Base-by-base conservation (phyloP, 352 stramenopile genomes). In the Pythium phragmitis region DNA sequence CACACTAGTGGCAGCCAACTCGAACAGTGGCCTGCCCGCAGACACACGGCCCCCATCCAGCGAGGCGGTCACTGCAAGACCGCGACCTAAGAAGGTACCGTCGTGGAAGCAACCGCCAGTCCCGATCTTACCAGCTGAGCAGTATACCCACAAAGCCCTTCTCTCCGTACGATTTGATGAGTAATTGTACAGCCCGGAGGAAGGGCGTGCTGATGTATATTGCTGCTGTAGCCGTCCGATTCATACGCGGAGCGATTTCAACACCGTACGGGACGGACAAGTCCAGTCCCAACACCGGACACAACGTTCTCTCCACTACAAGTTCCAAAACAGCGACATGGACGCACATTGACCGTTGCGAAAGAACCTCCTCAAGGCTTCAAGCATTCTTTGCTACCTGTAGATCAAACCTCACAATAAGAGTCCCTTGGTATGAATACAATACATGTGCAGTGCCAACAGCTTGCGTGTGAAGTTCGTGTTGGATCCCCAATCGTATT, bases 61-160 rank as follows among this genome's bases (percentile, higher is more conserved):
- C 13, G 46, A 55, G 19, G 13, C 21, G 23, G 36, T 14, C 7
- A 50, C 17, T n/a, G 23, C 53, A 11, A 41, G 53, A 36, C 21
- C 57, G 0, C 47, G 65, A 11, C 54, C 52, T 42, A 63, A 65
- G 26, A 88, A 77, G 36, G 41, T 78, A 1, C 74, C 79, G 23
- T 54, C 67, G 4, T 90, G 84, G 81, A 88, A 88, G 54, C 77
- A 70, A 37, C 69, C 79, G 11, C 79, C 75, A 2, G 79, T 92
- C 33, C 84, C 84, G 8, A 66, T 91, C 23, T 65, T 83, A 11
- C 78, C 81, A 17, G 46, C 60, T 1, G 72, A 89, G 37, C 73
- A 66, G 46, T 88, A 87, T 59, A 67, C 76, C 14, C 70, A 76
- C 36, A 83, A 91, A 64, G 79, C 72, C 3, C 62, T 81, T 33